Evolutionary conservation across 495 filamentous ascomycete species (phyloP).

Genomic region (Podospora fimiseda): DNA sequence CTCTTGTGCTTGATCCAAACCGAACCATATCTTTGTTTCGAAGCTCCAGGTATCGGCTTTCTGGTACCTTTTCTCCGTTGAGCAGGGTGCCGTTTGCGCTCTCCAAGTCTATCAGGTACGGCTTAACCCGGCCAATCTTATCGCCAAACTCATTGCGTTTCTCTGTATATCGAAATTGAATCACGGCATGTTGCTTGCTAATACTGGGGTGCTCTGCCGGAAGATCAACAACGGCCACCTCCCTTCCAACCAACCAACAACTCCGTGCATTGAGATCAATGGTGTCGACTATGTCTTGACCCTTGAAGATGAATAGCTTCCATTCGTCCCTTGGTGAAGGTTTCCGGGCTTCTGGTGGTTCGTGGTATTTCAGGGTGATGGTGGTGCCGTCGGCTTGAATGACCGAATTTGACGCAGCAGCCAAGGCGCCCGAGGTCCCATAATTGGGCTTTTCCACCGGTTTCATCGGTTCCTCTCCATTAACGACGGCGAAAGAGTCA

Average conservation of each 20-base stretch:
- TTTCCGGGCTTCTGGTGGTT: conserved; percentile 88
- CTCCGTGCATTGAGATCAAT: conserved; percentile 66
- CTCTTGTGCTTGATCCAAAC: conserved; percentile 81
- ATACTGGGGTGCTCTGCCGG: conserved; percentile 83
- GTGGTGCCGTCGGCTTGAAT: conserved; percentile 56
- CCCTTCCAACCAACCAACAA: conserved; percentile 87
- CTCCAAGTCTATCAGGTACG: conserved; percentile 89
- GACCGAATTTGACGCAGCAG: conserved; percentile 82
- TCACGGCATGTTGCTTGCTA: conserved; percentile 89
- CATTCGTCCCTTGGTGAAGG: conserved; percentile 70
- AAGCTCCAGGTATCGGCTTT: conserved; percentile 76
- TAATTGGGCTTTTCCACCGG: conserved; percentile 89
- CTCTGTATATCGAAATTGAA: conserved; percentile 84
- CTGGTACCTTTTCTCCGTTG: conserved; percentile 66
- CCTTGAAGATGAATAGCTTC: conserved; percentile 94
- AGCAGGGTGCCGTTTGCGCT: conserved; percentile 86
- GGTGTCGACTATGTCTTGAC: conserved; percentile 67
- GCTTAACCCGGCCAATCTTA: conserved; percentile 71
- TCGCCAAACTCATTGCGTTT: conserved; percentile 83
- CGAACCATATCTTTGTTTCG: conserved; percentile 80
- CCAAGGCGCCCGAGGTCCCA: conserved; percentile 70
- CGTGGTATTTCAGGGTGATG: conserved; percentile 89
- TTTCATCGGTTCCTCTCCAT: conserved; percentile 44
- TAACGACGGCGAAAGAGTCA: conserved; percentile 57
- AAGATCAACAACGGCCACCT: conserved; percentile 72